phyloP scores from a whole-genome alignment of 2,329 filamentous ascomycete species.

The Aureobasidium mangrovei region DNA sequence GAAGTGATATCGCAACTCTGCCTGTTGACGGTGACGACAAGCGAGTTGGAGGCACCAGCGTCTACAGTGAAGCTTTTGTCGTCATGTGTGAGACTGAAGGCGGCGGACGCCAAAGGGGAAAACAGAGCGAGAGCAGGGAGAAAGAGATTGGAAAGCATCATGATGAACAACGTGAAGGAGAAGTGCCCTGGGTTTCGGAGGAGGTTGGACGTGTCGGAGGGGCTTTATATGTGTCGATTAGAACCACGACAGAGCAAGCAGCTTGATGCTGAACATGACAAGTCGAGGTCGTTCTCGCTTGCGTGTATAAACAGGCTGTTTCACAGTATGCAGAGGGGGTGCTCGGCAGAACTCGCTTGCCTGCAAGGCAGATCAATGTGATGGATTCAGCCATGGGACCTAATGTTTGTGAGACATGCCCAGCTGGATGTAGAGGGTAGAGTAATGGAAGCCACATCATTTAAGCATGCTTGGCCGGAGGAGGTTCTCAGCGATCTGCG shows the following conservation, averaged over 20 bases:
- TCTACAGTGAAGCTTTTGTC: constrained; percentile 27
- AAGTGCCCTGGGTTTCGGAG: no score
- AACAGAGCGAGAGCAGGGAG: not conserved
- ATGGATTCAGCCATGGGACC: not conserved
- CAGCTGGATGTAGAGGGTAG: not conserved
- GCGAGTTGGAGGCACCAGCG: constrained; percentile 26
- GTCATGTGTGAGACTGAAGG: constrained; percentile 29
- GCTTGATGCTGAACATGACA: not conserved
- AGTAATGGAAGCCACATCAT: no score
- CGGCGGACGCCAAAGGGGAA: constrained; percentile 17
- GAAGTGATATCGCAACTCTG: constrained; percentile 56
- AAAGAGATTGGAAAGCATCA: not conserved
- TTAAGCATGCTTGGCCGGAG: no score
- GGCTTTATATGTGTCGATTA: not conserved
- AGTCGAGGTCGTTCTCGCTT: no score
- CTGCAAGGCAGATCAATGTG: not conserved
- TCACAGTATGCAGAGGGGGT: not conserved
- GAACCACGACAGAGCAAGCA: not conserved
- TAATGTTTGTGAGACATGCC: not conserved
- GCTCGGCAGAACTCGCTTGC: not conserved
- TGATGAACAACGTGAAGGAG: not conserved
- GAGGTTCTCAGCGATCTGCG: no score
- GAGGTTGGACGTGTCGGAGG: not conserved
- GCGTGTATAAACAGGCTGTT: not conserved
- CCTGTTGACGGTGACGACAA: constrained; percentile 30